phyloP scores from a whole-genome alignment of 768 basidiomycete species.

The Lactarius psammicola region DNA sequence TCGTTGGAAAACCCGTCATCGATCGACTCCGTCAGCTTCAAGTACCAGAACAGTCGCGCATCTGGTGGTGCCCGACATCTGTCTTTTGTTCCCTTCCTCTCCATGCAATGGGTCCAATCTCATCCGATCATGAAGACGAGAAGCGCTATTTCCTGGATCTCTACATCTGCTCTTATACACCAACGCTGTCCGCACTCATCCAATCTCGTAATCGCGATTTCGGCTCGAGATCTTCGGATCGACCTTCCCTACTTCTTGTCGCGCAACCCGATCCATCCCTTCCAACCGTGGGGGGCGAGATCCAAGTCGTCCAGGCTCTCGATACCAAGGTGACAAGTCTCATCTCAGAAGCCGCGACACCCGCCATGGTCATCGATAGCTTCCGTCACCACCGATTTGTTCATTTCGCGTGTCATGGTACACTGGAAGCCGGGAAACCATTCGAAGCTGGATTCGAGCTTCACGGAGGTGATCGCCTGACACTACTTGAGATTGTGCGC shows the following conservation, averaged over 20 bases:
- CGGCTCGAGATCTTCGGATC: background rate
- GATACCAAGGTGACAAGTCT: background rate
- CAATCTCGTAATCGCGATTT: background rate
- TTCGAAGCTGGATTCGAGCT: background rate
- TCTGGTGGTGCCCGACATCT: background rate
- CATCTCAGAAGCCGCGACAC: background rate
- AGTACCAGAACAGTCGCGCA: background rate
- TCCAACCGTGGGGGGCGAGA: background rate
- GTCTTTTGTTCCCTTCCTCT: background rate
- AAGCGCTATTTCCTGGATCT: background rate
- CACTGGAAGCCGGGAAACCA: background rate
- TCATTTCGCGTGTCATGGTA: background rate
- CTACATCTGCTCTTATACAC: background rate
- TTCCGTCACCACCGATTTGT: background rate
- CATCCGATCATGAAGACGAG: background rate
- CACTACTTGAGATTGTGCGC: no score
- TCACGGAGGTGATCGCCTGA: background rate
- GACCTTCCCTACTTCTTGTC: background rate
- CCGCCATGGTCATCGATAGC: background rate
- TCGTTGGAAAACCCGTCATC: background rate
- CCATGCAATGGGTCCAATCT: background rate
- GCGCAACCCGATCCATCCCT: background rate
- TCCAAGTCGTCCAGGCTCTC: background rate
- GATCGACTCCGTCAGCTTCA: background rate
- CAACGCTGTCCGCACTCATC: background rate